These are phyloP conservation scores for Bruguiera gymnorhiza DNA, from an alignment of 345 rosid species.

Conservation along the genomic window DNA sequence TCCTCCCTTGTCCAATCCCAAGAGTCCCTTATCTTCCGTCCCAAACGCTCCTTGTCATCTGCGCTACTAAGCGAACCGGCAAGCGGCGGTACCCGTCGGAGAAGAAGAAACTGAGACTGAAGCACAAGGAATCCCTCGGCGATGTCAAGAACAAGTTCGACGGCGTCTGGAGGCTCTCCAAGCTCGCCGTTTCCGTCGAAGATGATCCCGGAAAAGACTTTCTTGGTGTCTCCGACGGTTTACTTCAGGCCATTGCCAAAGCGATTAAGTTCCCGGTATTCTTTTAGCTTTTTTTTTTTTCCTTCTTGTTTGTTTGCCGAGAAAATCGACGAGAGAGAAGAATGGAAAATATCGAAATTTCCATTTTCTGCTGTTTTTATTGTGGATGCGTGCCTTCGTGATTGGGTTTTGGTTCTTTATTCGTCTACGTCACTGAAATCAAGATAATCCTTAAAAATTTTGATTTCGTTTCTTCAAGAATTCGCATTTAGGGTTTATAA, in stretches of 20 bases:
- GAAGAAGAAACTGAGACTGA: slow-evolving; percentile 71
- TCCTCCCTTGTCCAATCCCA: slow-evolving; percentile 16
- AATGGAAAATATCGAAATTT: background rate
- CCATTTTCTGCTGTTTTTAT: background rate
- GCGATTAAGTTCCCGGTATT: slow-evolving; percentile 77
- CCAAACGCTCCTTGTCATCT: slow-evolving; percentile 33
- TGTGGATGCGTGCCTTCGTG: background rate
- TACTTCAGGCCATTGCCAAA: slow-evolving; percentile 79
- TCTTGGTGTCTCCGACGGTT: slow-evolving; percentile 53
- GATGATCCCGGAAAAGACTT: slow-evolving; percentile 88
- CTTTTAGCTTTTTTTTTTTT: background rate
- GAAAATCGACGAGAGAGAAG: background rate
- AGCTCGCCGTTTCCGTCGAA: slow-evolving; percentile 64
- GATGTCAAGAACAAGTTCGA: slow-evolving; percentile 60
- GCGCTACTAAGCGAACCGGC: slow-evolving; percentile 71
- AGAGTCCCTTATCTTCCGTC: slow-evolving; percentile 20
- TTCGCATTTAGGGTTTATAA: too few relatives aligned
- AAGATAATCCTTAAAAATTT: too few relatives aligned
- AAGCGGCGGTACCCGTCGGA: slow-evolving; percentile 89
- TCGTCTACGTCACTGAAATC: too few relatives aligned
- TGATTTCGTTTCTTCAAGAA: too few relatives aligned
- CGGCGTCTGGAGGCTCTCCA: slow-evolving; percentile 83
- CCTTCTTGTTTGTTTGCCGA: background rate
- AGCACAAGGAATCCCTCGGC: slow-evolving; percentile 48
- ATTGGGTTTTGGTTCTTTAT: too few relatives aligned